Evolutionary conservation across 352 stramenopile genomes (phyloP).

Genomic region (Phytophthora citrophthora): DNA sequence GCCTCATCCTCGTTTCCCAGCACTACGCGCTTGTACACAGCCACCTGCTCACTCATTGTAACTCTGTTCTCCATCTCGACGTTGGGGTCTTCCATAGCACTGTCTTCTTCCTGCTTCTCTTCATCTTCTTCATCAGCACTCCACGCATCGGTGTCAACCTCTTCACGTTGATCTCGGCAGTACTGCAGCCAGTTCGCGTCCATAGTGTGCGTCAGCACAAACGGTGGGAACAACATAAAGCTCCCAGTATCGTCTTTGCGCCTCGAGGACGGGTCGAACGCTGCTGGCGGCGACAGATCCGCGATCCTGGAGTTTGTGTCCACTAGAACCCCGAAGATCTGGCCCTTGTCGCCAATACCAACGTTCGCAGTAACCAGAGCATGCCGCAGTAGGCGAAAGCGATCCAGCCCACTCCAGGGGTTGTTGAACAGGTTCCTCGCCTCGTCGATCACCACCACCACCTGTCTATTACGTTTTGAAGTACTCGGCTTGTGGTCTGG

Average conservation of each 20-base stretch:
- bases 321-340: conserved; percentile 16
- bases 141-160: background rate
- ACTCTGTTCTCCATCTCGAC: background rate
- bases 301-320: conserved; percentile 20
- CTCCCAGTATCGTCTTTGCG: background rate
- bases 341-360: background rate
- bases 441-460: conserved; percentile 18
- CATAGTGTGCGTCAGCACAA: conserved; percentile 23
- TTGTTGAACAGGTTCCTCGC: conserved; percentile 7
- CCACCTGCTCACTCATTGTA: background rate
- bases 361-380: conserved; percentile 3
- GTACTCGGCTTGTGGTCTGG: too few relatives aligned
- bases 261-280: background rate
- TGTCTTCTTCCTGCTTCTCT: background rate
- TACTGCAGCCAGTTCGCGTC: conserved; percentile 4
- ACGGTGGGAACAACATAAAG: conserved; percentile 4
- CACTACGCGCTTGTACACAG: conserved; percentile 1
- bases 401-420: background rate
- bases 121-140: background rate
- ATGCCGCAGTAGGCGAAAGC: background rate
- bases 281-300: background rate
- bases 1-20: background rate
- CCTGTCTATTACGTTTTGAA: too few relatives aligned
- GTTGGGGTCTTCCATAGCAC: too few relatives aligned
- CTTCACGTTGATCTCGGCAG: background rate